These are phyloP conservation scores for Paramecium octaurelia DNA, from an alignment of 73 alveolate genomes.

Conservation along the genomic window DNA sequence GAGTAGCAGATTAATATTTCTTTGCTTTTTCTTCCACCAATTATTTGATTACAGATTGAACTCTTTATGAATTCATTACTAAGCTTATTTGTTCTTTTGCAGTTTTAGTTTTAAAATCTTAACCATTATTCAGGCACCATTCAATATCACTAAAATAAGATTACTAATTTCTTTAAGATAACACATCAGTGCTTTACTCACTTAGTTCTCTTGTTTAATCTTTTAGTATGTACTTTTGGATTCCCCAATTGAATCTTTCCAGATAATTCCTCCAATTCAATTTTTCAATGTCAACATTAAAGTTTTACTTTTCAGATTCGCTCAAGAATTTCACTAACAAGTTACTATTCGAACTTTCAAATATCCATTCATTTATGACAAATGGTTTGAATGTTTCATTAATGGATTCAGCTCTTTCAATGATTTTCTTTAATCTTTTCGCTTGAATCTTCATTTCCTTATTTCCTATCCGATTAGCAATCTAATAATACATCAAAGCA, in stretches of 20 bases:
- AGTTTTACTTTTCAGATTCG: conserved; percentile 62
- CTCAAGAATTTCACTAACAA: conserved; percentile 17
- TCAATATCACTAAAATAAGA: conserved; percentile 70
- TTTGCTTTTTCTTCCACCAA: conserved; percentile 62
- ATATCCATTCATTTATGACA: conserved; percentile 80
- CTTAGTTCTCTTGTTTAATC: conserved; percentile 73
- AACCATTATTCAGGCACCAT: conserved; percentile 69
- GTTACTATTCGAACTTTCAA: conserved; percentile 66
- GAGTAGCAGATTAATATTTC: conserved; percentile 52
- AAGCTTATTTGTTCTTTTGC: conserved; percentile 57
- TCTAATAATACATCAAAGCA: conserved; percentile 51
- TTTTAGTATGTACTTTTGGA: conserved; percentile 75
- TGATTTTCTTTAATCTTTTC: conserved; percentile 62
- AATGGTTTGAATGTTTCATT: conserved; percentile 67
- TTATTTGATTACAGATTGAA: conserved; percentile 66
- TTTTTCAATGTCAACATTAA: conserved; percentile 71
- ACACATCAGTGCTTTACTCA: conserved; percentile 65
- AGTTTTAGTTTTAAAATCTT: conserved; percentile 56
- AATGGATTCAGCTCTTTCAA: conserved; percentile 68
- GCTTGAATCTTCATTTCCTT: conserved; percentile 67
- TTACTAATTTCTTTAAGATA: conserved; percentile 29
- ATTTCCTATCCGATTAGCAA: conserved; percentile 67
- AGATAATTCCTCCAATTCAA: conserved; percentile 80
- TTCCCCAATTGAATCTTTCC: conserved; percentile 77
- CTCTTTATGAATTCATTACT: conserved; percentile 64